A percentile compares a stretch with the other conserved stretches of the same genome.
These are phyloP conservation scores for Phytophthora nicotianae DNA, from an alignment of 352 stramenopile genomes.

Conservation along the genomic window DNA sequence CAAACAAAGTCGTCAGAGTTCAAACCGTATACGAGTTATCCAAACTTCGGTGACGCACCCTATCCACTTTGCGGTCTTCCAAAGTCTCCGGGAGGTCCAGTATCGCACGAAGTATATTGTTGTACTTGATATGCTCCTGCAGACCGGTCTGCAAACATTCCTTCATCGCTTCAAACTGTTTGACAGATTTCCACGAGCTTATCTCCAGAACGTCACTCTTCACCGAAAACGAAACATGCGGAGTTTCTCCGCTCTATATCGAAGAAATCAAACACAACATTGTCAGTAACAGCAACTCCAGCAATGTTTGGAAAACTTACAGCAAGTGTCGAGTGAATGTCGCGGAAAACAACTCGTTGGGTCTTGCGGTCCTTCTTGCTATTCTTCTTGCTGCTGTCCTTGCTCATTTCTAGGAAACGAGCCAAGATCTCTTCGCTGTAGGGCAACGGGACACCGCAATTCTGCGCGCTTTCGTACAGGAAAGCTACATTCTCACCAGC, in stretches of 20 bases:
- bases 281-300: not conserved
- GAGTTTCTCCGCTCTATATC: conserved; percentile 73
- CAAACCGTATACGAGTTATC: not conserved
- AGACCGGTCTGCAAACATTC: conserved; percentile 71
- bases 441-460: conserved; percentile 50
- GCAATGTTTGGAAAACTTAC: conserved; percentile 38
- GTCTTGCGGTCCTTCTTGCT: conserved; percentile 91
- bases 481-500: conserved; percentile 88
- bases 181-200: conserved; percentile 77
- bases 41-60: conserved; percentile 44
- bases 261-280: conserved; percentile 5
- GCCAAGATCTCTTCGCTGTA: conserved; percentile 74
- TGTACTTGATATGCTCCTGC: conserved; percentile 90
- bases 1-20: conserved; percentile 10
- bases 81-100: conserved; percentile 79
- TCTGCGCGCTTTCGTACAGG: conserved; percentile 71
- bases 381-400: conserved; percentile 90
- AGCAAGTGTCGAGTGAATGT: conserved; percentile 80
- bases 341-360: conserved; percentile 83
- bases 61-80: conserved; percentile 73
- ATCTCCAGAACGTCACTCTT: conserved; percentile 81
- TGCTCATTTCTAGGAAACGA: conserved; percentile 81
- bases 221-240: conserved; percentile 76
- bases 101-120: conserved; percentile 79
- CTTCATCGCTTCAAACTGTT: conserved; percentile 87